phyloP scores from a whole-genome alignment of 257 asterid species.

The Jaltomata sinuosa region DNA sequence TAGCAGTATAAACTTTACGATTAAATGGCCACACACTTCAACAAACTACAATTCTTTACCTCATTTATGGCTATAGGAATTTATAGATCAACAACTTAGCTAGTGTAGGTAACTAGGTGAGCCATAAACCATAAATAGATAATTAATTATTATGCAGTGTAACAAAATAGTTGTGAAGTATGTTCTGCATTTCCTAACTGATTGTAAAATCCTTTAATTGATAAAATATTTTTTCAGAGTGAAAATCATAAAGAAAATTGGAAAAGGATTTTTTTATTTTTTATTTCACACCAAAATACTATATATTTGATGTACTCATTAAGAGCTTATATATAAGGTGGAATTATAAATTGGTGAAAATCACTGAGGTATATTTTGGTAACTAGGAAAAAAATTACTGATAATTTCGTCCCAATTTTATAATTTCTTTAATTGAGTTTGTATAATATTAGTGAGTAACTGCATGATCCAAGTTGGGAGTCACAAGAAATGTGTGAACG shows the following conservation, averaged over 20 bases:
- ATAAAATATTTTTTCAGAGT: background rate
- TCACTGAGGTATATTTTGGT: background rate
- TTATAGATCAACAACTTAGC: background rate
- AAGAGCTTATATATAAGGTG: background rate
- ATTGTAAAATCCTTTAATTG: background rate
- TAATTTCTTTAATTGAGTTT: background rate
- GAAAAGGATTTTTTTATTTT: background rate
- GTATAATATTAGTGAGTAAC: constrained; percentile 8
- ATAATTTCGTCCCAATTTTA: background rate
- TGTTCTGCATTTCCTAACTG: constrained; percentile 48
- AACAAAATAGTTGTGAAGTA: constrained; percentile 26
- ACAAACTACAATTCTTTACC: no score
- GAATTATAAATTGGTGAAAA: background rate
- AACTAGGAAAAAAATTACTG: background rate
- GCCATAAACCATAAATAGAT: constrained; percentile 12
- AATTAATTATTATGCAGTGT: background rate
- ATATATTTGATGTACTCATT: background rate
- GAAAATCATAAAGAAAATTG: background rate
- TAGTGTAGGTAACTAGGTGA: constrained; percentile 7
- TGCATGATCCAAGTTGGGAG: constrained; percentile 11
- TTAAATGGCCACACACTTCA: background rate
- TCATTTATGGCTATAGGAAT: background rate
- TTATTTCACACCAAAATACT: background rate
- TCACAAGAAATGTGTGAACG: constrained; percentile 41
- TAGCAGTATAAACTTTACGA: background rate